A percentile compares a stretch with the other conserved stretches of the same genome.
Evolutionary conservation across 352 stramenopile species (phyloP).

Genomic region (Phytophthora nicotianae): DNA sequence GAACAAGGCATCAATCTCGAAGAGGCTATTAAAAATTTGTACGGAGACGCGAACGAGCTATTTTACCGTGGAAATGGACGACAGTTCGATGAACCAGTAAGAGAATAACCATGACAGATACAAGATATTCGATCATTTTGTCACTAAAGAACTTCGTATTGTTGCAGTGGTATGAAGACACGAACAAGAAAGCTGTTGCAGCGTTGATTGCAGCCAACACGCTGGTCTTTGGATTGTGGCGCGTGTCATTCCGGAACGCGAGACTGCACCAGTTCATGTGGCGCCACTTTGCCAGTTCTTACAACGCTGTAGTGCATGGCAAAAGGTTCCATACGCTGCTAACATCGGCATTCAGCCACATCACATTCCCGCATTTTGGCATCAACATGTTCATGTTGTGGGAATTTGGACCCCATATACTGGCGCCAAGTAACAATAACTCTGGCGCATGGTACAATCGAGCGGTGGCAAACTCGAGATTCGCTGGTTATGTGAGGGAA

Average conservation of each 20-base stretch:
- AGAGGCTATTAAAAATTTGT: conserved; percentile 30
- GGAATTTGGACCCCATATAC: conserved; percentile 78
- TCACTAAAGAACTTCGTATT: background rate
- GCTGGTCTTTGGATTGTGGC: conserved; percentile 75
- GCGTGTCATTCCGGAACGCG: conserved; percentile 54
- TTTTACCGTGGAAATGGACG: conserved; percentile 30
- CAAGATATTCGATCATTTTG: background rate
- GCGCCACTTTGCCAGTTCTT: conserved; percentile 85
- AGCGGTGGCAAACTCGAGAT: conserved; percentile 51
- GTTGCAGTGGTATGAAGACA: conserved; percentile 57
- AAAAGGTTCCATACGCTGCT: conserved; percentile 76
- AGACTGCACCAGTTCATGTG: conserved; percentile 78
- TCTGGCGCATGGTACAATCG: conserved; percentile 56
- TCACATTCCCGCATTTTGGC: conserved; percentile 77
- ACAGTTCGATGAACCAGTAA: conserved; percentile 31
- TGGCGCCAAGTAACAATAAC: conserved; percentile 55
- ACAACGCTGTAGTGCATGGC: conserved; percentile 66
- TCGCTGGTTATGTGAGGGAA: conserved; percentile 48
- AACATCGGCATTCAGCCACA: conserved; percentile 85
- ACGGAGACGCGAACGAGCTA: conserved; percentile 35
- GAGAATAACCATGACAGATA: conserved; percentile 1
- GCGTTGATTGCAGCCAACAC: conserved; percentile 72
- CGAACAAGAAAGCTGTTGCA: conserved; percentile 67
- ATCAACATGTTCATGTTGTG: conserved; percentile 92
- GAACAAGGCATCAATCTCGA: conserved; percentile 8